These are phyloP conservation scores for Ascochyta rabiei DNA, from an alignment of 2,329 filamentous ascomycete genomes.

Conservation along the genomic window DNA sequence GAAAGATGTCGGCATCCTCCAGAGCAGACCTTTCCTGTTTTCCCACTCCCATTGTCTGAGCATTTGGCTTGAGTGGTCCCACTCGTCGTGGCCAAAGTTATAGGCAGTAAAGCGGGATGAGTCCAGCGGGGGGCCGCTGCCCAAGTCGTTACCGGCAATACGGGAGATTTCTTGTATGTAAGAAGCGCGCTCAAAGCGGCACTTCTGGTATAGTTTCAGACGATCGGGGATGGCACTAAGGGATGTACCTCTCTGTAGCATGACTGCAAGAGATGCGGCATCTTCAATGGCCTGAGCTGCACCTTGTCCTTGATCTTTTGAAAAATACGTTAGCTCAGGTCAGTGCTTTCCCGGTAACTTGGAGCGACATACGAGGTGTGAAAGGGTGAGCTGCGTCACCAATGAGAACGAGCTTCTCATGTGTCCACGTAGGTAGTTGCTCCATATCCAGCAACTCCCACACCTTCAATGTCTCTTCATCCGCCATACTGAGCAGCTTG, in stretches of 20 bases:
- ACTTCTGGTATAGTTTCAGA: slow-evolving; percentile 64
- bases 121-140: slow-evolving; percentile 41
- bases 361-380: slow-evolving; percentile 58
- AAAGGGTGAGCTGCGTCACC: slow-evolving; percentile 75
- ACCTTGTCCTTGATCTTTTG: slow-evolving; percentile 63
- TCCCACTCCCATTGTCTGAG: slow-evolving; percentile 59
- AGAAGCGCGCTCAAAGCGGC: slow-evolving; percentile 63
- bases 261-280: slow-evolving; percentile 62
- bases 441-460: slow-evolving; percentile 62
- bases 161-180: slow-evolving; percentile 65
- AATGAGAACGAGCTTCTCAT: slow-evolving; percentile 61
- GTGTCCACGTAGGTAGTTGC: slow-evolving; percentile 61
- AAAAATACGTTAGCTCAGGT: neutral
- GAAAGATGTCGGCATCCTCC: slow-evolving; percentile 53
- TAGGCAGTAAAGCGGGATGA: slow-evolving; percentile 53
- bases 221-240: slow-evolving; percentile 59
- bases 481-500: slow-evolving; percentile 49
- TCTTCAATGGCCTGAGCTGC: slow-evolving; percentile 72
- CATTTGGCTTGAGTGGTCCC: slow-evolving; percentile 58
- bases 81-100: slow-evolving; percentile 66
- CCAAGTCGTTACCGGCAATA: slow-evolving; percentile 57
- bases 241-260: slow-evolving; percentile 58
- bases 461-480: slow-evolving; percentile 46
- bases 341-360: too few species aligned
- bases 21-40: slow-evolving; percentile 46